phyloP scores from a whole-genome alignment of 441 rosid species.

The Erysimum pusillum region DNA sequence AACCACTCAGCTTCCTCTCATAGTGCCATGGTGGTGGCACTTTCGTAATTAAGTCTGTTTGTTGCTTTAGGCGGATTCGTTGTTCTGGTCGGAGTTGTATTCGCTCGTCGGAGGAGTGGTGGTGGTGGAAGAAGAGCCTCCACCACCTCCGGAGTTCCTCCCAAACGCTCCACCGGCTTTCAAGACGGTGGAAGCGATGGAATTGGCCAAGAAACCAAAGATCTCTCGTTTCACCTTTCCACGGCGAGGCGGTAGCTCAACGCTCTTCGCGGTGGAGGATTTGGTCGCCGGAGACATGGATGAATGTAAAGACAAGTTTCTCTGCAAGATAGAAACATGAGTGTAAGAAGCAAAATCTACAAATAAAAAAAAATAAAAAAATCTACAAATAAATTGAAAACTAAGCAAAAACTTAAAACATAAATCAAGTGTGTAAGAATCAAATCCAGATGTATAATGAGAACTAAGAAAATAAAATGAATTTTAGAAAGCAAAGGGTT shows the following conservation, averaged over 20 bases:
- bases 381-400: neutral
- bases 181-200: conserved; percentile 32
- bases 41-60: conserved; percentile 14
- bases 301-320: neutral
- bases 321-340: conserved; percentile 41
- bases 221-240: conserved; percentile 59
- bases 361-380: neutral
- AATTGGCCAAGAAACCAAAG: conserved; percentile 43
- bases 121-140: conserved; percentile 37
- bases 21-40: conserved; percentile 29
- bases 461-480: too few relatives aligned
- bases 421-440: neutral
- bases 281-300: conserved; percentile 38
- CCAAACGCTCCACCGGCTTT: conserved; percentile 41
- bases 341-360: conserved; percentile 15
- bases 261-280: conserved; percentile 33
- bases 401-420: neutral
- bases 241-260: conserved; percentile 51
- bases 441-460: conserved; percentile 10
- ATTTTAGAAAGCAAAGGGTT: too few relatives aligned
- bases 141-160: conserved; percentile 20
- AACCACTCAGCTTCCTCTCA: conserved; percentile 17
- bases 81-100: conserved; percentile 49
- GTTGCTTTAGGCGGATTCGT: conserved; percentile 16
- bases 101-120: conserved; percentile 52